Percentiles rank a stretch among this genome's conserved stretches.
phyloP scores from a whole-genome alignment of 768 basidiomycete genomes.

The Termitomyces bulborhizus region DNA sequence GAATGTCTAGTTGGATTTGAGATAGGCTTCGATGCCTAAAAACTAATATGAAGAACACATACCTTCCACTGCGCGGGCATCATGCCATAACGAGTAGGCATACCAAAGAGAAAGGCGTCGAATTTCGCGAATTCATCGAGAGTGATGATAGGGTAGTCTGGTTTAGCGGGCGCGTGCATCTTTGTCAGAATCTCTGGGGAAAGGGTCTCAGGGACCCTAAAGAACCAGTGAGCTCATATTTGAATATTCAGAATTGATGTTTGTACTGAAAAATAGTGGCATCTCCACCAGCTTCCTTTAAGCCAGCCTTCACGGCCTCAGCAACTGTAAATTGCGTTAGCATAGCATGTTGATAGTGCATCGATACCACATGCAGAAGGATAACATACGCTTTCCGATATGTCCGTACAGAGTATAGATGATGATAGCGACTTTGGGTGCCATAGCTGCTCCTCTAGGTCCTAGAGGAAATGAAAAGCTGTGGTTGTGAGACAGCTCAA shows the following conservation, averaged over 20 bases:
- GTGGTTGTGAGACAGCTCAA: neutral
- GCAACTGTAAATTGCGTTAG: constrained; percentile 44
- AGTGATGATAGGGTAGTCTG: constrained; percentile 61
- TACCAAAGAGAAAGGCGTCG: constrained; percentile 73
- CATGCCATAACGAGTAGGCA: constrained; percentile 77
- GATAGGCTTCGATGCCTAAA: neutral
- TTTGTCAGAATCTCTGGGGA: constrained; percentile 54
- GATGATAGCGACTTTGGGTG: constrained; percentile 57
- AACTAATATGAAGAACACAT: neutral
- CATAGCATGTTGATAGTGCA: neutral
- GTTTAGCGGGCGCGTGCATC: constrained; percentile 71
- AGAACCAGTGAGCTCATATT: neutral
- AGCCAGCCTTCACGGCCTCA: constrained; percentile 41
- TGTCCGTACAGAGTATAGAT: constrained; percentile 76
- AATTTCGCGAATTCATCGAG: constrained; percentile 46
- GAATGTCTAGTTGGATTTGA: constrained; percentile 42
- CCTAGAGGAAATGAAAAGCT: no score
- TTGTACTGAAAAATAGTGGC: constrained; percentile 44
- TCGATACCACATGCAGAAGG: neutral
- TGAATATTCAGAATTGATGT: neutral
- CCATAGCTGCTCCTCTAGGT: constrained; percentile 20
- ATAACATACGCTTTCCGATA: constrained; percentile 53
- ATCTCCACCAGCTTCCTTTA: constrained; percentile 41
- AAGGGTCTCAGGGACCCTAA: constrained; percentile 76
- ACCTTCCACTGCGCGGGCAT: constrained; percentile 83